These are phyloP conservation scores for Fusarium anguioides DNA, from an alignment of 2,329 filamentous ascomycete species.

Conservation along the genomic window DNA sequence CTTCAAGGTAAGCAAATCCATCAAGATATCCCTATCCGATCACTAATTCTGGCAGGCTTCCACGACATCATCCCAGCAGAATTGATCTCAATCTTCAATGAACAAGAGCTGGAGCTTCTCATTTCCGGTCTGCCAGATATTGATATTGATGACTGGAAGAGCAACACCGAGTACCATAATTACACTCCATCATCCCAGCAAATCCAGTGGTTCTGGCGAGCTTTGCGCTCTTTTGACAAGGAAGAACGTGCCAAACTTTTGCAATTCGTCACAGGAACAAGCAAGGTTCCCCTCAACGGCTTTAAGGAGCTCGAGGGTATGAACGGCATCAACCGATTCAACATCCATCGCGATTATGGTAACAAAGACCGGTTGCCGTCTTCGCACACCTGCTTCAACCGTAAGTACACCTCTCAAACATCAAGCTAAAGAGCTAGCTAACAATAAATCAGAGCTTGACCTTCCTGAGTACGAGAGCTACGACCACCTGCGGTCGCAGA, in stretches of 20 bases:
- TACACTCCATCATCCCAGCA: slow-evolving; percentile 94
- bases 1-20: slow-evolving; percentile 71
- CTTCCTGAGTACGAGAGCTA: slow-evolving; percentile 98
- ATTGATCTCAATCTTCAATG: slow-evolving; percentile 96
- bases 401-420: slow-evolving; percentile 69
- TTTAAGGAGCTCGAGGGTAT: slow-evolving; percentile 99
- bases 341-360: slow-evolving; percentile 97
- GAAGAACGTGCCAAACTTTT: slow-evolving; percentile 97
- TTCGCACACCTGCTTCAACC: slow-evolving; percentile 99
- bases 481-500: slow-evolving; percentile 84
- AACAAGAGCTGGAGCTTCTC: slow-evolving; percentile 94
- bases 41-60: slow-evolving; percentile 71
- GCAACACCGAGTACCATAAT: slow-evolving; percentile 98
- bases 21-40: background rate
- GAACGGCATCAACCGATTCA: slow-evolving; percentile 98
- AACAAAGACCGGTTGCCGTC: slow-evolving; percentile 95
- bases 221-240: slow-evolving; percentile 96
- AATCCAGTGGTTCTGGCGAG: slow-evolving; percentile 99
- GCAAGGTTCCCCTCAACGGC: slow-evolving; percentile 96
- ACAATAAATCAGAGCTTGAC: slow-evolving; percentile 80
- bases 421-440: slow-evolving; percentile 55
- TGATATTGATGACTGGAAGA: slow-evolving; percentile 98
- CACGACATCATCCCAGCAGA: slow-evolving; percentile 97
- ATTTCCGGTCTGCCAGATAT: slow-evolving; percentile 98
- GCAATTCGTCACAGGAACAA: slow-evolving; percentile 98